phyloP scores from a whole-genome alignment of 441 rosid species.

The Jatropha podagrica region DNA sequence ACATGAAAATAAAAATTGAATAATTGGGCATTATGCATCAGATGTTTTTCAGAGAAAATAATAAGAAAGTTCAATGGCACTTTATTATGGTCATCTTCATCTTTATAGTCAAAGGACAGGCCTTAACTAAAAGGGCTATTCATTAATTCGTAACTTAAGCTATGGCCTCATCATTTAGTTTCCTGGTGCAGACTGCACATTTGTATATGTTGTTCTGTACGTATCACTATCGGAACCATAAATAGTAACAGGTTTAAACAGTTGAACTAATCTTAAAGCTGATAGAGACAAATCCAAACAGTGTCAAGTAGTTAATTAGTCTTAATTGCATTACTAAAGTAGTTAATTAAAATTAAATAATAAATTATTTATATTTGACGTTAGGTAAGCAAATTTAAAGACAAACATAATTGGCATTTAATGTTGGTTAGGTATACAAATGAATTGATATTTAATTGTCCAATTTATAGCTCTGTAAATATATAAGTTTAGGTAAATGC shows the following conservation, averaged over 20 bases:
- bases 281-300: not conserved
- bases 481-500: slow-evolving; percentile 27
- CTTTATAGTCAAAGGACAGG: too few relatives aligned
- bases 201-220: too few relatives aligned
- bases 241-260: not conserved
- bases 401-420: slow-evolving; percentile 25
- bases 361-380: not conserved
- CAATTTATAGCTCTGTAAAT: not conserved
- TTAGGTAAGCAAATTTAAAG: slow-evolving; percentile 29
- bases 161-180: too few relatives aligned
- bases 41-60: too few relatives aligned
- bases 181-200: too few relatives aligned
- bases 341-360: not conserved
- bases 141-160: too few relatives aligned
- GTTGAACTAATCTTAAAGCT: not conserved
- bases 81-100: too few relatives aligned
- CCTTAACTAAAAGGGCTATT: too few relatives aligned
- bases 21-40: too few relatives aligned
- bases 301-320: too few relatives aligned
- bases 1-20: too few relatives aligned
- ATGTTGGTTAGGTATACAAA: slow-evolving; percentile 30
- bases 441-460: slow-evolving; percentile 23
- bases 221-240: not conserved
- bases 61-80: too few relatives aligned
- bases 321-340: slow-evolving; percentile 13